Evolutionary conservation across 2,329 filamentous ascomycete species (phyloP).

Genomic region (Magnaporthiopsis incrustans): DNA sequence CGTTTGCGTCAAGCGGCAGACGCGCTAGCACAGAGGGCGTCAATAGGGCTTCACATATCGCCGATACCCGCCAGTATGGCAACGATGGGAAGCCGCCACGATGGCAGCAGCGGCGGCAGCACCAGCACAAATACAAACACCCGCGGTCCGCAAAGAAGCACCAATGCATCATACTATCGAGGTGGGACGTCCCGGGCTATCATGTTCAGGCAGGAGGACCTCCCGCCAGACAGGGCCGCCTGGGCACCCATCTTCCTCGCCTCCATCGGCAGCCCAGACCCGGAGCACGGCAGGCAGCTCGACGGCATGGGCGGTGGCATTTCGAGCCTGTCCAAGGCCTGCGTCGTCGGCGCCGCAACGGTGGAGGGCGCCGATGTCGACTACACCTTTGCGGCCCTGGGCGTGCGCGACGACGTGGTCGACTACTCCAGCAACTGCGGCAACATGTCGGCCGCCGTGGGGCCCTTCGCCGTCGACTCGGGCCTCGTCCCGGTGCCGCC

Average conservation of each 20-base stretch:
- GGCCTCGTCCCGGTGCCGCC: constrained; percentile 25
- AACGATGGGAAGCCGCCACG: too few relatives aligned
- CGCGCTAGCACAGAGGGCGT: too few relatives aligned
- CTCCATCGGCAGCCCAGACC: constrained; percentile 55
- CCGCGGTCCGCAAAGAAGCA: constrained; percentile 6
- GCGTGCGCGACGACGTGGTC: constrained; percentile 50
- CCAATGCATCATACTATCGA: constrained; percentile 52
- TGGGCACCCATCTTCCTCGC: constrained; percentile 49
- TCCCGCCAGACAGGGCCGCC: constrained; percentile 34
- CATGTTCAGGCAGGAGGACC: constrained; percentile 45
- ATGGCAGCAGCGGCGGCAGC: too few relatives aligned
- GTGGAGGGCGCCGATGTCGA: constrained; percentile 49
- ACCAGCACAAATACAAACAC: too few relatives aligned
- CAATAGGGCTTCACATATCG: too few relatives aligned
- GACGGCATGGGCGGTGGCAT: constrained; percentile 64
- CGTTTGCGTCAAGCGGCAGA: too few relatives aligned
- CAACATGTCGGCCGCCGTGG: constrained; percentile 63
- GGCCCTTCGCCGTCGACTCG: constrained; percentile 54
- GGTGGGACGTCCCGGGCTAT: constrained; percentile 64
- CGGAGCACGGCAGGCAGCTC: constrained; percentile 50
- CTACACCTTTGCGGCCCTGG: constrained; percentile 65
- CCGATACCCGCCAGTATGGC: too few relatives aligned
- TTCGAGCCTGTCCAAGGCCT: constrained; percentile 63
- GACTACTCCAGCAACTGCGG: constrained; percentile 67
- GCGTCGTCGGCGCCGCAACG: constrained; percentile 49